Percentiles rank a stretch among this genome's conserved stretches.
These are phyloP conservation scores for Trichoderma erinaceum DNA, from an alignment of 495 filamentous ascomycete species.

Conservation along the genomic window DNA sequence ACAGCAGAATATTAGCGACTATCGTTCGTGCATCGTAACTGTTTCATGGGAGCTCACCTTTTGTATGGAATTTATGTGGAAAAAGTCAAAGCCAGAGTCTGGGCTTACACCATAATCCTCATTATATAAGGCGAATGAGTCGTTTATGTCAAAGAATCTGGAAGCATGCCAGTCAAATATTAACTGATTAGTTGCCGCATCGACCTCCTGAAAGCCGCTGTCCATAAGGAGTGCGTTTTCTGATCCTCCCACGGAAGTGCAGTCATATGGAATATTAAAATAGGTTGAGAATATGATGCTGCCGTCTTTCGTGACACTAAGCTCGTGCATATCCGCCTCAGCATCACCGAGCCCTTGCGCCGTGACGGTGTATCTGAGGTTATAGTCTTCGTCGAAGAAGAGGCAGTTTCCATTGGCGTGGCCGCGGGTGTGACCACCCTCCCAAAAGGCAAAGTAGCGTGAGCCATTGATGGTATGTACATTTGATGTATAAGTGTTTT, in stretches of 20 bases:
- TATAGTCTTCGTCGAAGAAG: constrained; percentile 22
- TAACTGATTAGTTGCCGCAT: constrained; percentile 19
- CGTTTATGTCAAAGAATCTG: constrained; percentile 26
- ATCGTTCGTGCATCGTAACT: not conserved
- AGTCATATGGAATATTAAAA: constrained; percentile 18
- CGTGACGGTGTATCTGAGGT: constrained; percentile 19
- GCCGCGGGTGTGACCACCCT: constrained; percentile 16
- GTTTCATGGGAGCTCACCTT: constrained; percentile 19
- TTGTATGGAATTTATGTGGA: constrained; percentile 37
- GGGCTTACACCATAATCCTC: constrained; percentile 1
- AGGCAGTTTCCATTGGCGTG: constrained; percentile 18
- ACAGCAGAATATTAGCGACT: not conserved
- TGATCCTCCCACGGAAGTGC: constrained; percentile 19
- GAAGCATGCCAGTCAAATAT: constrained; percentile 39
- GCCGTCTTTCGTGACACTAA: constrained; percentile 17
- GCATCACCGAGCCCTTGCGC: constrained; percentile 5
- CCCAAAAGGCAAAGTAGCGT: constrained; percentile 23
- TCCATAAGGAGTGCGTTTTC: constrained; percentile 20
- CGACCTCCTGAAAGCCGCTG: constrained; percentile 24
- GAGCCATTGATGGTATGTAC: constrained; percentile 9
- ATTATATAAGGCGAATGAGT: constrained; percentile 20
- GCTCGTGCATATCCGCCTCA: constrained; percentile 19
- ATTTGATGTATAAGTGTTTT: constrained; percentile 3
- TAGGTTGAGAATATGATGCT: constrained; percentile 18
- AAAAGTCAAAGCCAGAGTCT: constrained; percentile 27